These are phyloP conservation scores for Pichia sp. DNA, from an alignment of 1,139 yeast species.

Conservation along the genomic window DNA sequence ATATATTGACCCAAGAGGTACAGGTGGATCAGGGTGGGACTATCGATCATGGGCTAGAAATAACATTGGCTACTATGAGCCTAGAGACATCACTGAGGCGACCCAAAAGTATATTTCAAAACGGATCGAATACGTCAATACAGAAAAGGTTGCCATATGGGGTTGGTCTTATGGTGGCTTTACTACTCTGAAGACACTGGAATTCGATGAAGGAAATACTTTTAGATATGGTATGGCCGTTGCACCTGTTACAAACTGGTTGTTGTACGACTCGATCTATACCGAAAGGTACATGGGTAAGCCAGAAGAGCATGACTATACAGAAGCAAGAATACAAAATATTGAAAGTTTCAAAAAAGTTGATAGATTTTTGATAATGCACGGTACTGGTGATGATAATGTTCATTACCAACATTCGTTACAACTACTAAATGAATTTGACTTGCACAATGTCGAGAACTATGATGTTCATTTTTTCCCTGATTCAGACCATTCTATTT, in stretches of 20 bases:
- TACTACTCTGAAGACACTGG: constrained; percentile 67
- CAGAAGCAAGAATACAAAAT: constrained; percentile 35
- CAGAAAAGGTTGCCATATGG: constrained; percentile 74
- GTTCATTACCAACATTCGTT: constrained; percentile 88
- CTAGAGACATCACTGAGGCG: constrained; percentile 66
- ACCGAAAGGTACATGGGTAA: constrained; percentile 86
- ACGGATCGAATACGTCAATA: constrained; percentile 45
- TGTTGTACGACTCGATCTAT: constrained; percentile 70
- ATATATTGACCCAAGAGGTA: constrained; percentile 90
- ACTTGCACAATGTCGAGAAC: constrained; percentile 57
- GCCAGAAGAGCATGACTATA: constrained; percentile 43
- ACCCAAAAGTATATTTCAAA: constrained; percentile 51
- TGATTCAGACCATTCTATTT: constrained; percentile 83
- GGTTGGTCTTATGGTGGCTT: constrained; percentile 95
- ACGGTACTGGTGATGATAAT: constrained; percentile 96
- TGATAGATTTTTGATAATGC: constrained; percentile 71
- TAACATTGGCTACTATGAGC: constrained; percentile 80
- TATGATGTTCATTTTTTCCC: constrained; percentile 90
- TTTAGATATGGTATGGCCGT: constrained; percentile 81
- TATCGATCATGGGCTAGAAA: constrained; percentile 60
- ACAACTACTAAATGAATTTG: constrained; percentile 63
- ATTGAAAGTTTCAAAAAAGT: constrained; percentile 38
- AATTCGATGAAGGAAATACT: constrained; percentile 55
- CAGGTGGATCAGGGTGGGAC: constrained; percentile 82
- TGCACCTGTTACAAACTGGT: constrained; percentile 86